Conservation (phyloP, 2,329 filamentous ascomycete species). For the Fusarium decemcellulare region DNA sequence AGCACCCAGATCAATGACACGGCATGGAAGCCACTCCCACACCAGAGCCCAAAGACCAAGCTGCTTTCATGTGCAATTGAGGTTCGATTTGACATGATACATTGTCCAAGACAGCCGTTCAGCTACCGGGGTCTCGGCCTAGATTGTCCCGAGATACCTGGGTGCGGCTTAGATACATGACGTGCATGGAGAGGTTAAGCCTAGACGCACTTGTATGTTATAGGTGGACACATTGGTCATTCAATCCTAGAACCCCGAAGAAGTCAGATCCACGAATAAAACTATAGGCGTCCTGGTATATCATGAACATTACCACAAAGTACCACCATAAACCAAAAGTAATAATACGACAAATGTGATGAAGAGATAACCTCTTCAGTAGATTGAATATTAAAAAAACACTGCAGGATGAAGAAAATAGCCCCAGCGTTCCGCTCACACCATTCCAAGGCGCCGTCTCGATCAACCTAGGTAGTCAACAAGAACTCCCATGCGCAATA, state of each 20-base stretch:
- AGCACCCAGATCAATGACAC: conserved; percentile 17
- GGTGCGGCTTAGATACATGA: neutral
- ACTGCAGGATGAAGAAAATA: conserved; percentile 9
- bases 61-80: neutral
- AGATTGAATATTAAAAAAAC: neutral
- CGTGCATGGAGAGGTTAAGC: too few relatives aligned
- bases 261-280: too few relatives aligned
- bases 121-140: conserved; percentile 1
- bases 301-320: neutral
- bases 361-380: too few relatives aligned
- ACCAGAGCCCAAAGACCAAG: neutral
- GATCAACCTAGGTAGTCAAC: neutral
- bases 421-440: neutral
- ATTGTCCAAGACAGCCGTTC: neutral
- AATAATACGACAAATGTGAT: neutral
- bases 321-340: neutral
- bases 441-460: neutral
- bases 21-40: conserved; percentile 3
- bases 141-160: neutral
- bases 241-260: too few relatives aligned
- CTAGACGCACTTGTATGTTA: too few relatives aligned
- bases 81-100: conserved; percentile 4
- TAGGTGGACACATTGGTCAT: too few relatives aligned
- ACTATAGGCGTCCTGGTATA: too few relatives aligned
- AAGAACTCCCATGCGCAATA: neutral